phyloP scores from a whole-genome alignment of 2,329 filamentous ascomycete species.

The Ophiosphaerella korrae region DNA sequence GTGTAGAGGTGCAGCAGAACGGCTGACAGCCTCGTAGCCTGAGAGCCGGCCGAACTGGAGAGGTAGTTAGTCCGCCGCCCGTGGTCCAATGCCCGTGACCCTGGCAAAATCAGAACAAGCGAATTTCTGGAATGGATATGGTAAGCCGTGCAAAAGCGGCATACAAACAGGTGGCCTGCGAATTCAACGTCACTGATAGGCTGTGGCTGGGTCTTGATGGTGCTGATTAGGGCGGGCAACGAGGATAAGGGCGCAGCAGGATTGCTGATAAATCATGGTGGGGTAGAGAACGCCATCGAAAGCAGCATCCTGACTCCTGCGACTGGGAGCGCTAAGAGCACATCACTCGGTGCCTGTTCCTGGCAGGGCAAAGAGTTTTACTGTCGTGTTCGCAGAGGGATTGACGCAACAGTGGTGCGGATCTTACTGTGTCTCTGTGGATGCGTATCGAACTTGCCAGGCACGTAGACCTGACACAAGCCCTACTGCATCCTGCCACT shows the following conservation, averaged over 20 bases:
- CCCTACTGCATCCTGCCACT: not conserved
- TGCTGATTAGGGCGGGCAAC: not conserved
- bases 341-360: slow-evolving; percentile 20
- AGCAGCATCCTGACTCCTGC: not conserved
- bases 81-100: slow-evolving; percentile 13
- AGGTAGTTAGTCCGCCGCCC: slow-evolving; percentile 1
- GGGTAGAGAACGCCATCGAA: slow-evolving; percentile 31
- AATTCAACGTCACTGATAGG: slow-evolving; percentile 15
- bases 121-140: slow-evolving; percentile 18
- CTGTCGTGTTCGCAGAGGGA: not conserved
- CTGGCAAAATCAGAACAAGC: slow-evolving; percentile 23
- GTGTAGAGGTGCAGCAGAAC: not conserved
- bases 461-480: too few relatives aligned
- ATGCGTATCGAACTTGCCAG: too few relatives aligned
- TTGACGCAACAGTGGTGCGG: too few relatives aligned
- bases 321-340: slow-evolving; percentile 3
- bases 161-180: slow-evolving; percentile 12
- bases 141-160: slow-evolving; percentile 20
- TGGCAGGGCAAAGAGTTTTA: slow-evolving; percentile 14
- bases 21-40: slow-evolving; percentile 14
- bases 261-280: slow-evolving; percentile 31
- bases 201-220: slow-evolving; percentile 1
- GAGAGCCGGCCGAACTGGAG: not conserved
- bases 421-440: too few relatives aligned
- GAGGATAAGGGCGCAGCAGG: slow-evolving; percentile 26